phyloP scores from a whole-genome alignment of 306 rosid species.

The Cicer bijugum region DNA sequence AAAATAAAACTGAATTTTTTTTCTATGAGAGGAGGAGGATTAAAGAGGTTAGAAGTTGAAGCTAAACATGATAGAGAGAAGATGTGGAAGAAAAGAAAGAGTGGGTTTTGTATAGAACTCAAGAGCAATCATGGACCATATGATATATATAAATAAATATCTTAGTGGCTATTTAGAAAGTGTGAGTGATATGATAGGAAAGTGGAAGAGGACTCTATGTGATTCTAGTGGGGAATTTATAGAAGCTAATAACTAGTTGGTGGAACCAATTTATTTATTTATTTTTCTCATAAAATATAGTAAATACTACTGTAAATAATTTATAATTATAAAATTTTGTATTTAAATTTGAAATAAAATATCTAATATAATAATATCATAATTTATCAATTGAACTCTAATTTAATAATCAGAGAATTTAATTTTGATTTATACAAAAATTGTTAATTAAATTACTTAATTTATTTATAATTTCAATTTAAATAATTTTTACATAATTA shows the following conservation, averaged over 20 bases:
- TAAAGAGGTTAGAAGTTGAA: too few relatives aligned
- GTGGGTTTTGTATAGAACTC: not conserved
- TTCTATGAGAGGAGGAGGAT: not conserved
- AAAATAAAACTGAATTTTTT: not conserved
- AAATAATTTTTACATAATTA: too few relatives aligned
- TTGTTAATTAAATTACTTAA: too few relatives aligned
- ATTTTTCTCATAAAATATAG: too few relatives aligned
- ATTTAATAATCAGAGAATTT: not conserved
- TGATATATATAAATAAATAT: constrained; percentile 34
- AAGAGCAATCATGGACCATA: constrained; percentile 38
- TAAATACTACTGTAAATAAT: too few relatives aligned
- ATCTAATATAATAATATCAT: too few relatives aligned
- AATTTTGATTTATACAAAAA: not conserved
- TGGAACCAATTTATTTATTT: not conserved
- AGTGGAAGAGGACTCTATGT: constrained; percentile 48
- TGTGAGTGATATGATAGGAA: constrained; percentile 10
- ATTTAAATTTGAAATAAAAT: too few relatives aligned
- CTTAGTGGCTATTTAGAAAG: constrained; percentile 24
- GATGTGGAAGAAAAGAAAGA: constrained; percentile 40
- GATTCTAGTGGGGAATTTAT: constrained; percentile 58
- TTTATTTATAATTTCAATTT: too few relatives aligned
- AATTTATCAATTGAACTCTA: too few relatives aligned
- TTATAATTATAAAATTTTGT: too few relatives aligned
- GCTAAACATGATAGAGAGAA: not conserved
- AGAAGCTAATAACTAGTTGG: constrained; percentile 48